Conservation (phyloP, 2,329 filamentous ascomycete species). For the Colletotrichum sansevieriae region DNA sequence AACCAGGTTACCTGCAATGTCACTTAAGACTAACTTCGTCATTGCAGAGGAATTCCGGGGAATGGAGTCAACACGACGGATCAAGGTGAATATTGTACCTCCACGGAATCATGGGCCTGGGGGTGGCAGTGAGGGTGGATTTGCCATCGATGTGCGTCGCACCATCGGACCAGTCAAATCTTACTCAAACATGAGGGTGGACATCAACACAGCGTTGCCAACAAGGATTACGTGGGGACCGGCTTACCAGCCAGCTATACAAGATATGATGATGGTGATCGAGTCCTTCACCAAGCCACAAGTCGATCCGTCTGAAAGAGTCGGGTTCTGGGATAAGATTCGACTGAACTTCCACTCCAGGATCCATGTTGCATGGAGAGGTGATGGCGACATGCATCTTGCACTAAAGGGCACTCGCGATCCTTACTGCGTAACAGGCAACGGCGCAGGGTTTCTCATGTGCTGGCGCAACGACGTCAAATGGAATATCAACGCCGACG, state of each 20-base stretch:
- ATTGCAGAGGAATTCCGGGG: slow-evolving; percentile 94
- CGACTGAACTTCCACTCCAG: slow-evolving; percentile 93
- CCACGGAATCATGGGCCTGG: slow-evolving; percentile 71
- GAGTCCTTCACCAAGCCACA: slow-evolving; percentile 98
- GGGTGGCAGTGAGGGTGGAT: slow-evolving; percentile 71
- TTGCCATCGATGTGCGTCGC: slow-evolving; percentile 86
- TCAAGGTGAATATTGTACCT: slow-evolving; percentile 87
- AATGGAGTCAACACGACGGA: slow-evolving; percentile 81
- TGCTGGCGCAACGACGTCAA: slow-evolving; percentile 96
- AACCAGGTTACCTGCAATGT: slow-evolving; percentile 82
- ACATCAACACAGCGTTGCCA: slow-evolving; percentile 92
- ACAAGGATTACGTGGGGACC: slow-evolving; percentile 97
- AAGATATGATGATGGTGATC: slow-evolving; percentile 99
- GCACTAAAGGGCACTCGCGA: slow-evolving; percentile 92
- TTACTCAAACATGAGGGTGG: slow-evolving; percentile 90
- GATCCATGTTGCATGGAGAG: slow-evolving; percentile 90
- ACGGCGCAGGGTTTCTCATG: slow-evolving; percentile 96
- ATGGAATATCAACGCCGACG: slow-evolving; percentile 85
- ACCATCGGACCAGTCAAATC: slow-evolving; percentile 97
- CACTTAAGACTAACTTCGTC: slow-evolving; percentile 90
- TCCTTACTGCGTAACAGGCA: slow-evolving; percentile 91
- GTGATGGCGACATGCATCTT: slow-evolving; percentile 94
- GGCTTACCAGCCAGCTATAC: slow-evolving; percentile 96
- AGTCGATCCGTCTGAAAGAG: slow-evolving; percentile 90
- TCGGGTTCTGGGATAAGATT: slow-evolving; percentile 99